Evolutionary conservation across 768 basidiomycete genomes (phyloP).

Genomic region (Naganishia antarctica): DNA sequence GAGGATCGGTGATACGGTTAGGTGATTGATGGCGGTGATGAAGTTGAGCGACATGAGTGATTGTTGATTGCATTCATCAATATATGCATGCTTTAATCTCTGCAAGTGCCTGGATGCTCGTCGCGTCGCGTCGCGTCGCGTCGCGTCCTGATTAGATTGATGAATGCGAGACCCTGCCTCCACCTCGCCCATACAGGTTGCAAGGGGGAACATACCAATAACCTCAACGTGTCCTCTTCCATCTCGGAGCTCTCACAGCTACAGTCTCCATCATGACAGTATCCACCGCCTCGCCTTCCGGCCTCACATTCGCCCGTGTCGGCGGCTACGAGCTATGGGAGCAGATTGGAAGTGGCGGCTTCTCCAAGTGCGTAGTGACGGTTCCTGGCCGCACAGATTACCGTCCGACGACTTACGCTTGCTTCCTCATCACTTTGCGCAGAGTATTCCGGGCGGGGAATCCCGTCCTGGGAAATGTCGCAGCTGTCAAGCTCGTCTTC

Average conservation of each 20-base stretch:
- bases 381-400: neutral
- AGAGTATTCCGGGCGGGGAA: constrained; percentile 2
- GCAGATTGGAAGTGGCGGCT: constrained; percentile 12
- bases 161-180: too few relatives aligned
- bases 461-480: neutral
- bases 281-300: neutral
- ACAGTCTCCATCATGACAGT: neutral
- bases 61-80: too few relatives aligned
- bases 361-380: constrained; percentile 9
- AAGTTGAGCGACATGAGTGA: too few relatives aligned
- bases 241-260: neutral
- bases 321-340: constrained; percentile 8
- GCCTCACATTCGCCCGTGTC: neutral
- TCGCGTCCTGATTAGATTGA: too few relatives aligned
- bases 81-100: too few relatives aligned
- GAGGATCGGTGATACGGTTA: too few relatives aligned
- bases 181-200: too few relatives aligned
- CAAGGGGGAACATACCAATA: too few relatives aligned
- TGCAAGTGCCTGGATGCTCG: too few relatives aligned
- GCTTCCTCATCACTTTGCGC: neutral
- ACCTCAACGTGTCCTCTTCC: too few relatives aligned
- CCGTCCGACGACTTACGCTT: neutral
- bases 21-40: too few relatives aligned
- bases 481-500: constrained; percentile 15
- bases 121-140: too few relatives aligned